These are phyloP conservation scores for Cladosporium sp. DNA, from an alignment of 2,329 filamentous ascomycete genomes.

Conservation along the genomic window DNA sequence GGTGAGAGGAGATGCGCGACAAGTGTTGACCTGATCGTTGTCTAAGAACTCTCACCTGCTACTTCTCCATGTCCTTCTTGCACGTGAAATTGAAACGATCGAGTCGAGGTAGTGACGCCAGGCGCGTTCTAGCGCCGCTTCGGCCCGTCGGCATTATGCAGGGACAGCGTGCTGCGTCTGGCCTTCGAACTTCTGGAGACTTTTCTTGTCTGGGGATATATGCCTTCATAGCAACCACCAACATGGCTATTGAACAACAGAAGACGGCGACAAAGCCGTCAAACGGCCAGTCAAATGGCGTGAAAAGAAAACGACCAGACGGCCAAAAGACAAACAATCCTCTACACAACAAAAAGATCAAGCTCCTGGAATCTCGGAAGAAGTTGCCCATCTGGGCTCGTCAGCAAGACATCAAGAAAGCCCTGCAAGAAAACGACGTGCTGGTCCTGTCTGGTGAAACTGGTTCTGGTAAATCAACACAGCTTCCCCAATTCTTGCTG, in stretches of 20 bases:
- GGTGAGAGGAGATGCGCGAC: neutral
- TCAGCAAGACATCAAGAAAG: conserved; percentile 65
- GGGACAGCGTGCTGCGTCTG: neutral
- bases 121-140: neutral
- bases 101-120: conserved; percentile 9
- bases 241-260: conserved; percentile 2
- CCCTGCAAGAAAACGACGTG: conserved; percentile 64
- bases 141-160: conserved; percentile 13
- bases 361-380: conserved; percentile 50
- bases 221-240: neutral
- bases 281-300: conserved; percentile 13
- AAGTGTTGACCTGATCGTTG: neutral
- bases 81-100: conserved; percentile 11
- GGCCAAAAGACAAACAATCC: conserved; percentile 17
- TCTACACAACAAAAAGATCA: conserved; percentile 28
- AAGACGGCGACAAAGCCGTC: neutral
- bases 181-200: conserved; percentile 10
- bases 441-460: conserved; percentile 90
- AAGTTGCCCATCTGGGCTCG: conserved; percentile 79
- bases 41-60: neutral
- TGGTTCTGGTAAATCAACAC: conserved; percentile 94
- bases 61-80: neutral
- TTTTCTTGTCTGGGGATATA: conserved; percentile 10
- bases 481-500: conserved; percentile 87
- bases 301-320: conserved; percentile 24